Conservation (phyloP, 2,329 filamentous ascomycete genomes). For the Stachybotrys echinatus region DNA sequence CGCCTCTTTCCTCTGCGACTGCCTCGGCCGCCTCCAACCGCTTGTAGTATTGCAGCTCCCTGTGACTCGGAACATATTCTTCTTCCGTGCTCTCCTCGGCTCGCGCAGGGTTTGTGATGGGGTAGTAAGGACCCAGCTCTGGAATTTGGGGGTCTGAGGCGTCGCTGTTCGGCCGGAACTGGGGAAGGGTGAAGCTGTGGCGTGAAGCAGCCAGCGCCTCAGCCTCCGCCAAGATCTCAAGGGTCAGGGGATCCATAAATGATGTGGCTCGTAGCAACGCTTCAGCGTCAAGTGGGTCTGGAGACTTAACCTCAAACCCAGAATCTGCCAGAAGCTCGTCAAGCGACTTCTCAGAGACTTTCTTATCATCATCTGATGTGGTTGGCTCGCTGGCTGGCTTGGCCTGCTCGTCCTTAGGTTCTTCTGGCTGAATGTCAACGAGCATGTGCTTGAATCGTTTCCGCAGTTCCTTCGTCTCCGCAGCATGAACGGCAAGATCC, state of each 20-base stretch:
- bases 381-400: conserved; percentile 2
- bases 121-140: conserved; percentile 12
- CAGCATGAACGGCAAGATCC: conserved; percentile 64
- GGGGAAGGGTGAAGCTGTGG: conserved; percentile 61
- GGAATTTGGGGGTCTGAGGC: conserved; percentile 12
- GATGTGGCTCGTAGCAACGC: conserved; percentile 12
- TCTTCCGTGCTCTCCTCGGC: neutral
- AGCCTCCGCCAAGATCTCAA: conserved; percentile 12
- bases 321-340: conserved; percentile 34
- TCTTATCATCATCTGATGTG: conserved; percentile 7
- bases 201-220: conserved; percentile 1
- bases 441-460: conserved; percentile 48
- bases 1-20: conserved; percentile 67
- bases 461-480: conserved; percentile 57
- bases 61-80: conserved; percentile 15
- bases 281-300: conserved; percentile 20
- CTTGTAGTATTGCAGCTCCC: conserved; percentile 43
- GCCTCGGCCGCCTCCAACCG: conserved; percentile 59
- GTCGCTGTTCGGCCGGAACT: conserved; percentile 57
- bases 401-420: conserved; percentile 21
- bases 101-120: conserved; percentile 9
- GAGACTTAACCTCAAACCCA: conserved; percentile 38
- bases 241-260: neutral
- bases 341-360: conserved; percentile 18
- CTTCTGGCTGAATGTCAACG: conserved; percentile 28